Conservation (phyloP, 2,329 filamentous ascomycete species). For the Epicoccum nigrum region DNA sequence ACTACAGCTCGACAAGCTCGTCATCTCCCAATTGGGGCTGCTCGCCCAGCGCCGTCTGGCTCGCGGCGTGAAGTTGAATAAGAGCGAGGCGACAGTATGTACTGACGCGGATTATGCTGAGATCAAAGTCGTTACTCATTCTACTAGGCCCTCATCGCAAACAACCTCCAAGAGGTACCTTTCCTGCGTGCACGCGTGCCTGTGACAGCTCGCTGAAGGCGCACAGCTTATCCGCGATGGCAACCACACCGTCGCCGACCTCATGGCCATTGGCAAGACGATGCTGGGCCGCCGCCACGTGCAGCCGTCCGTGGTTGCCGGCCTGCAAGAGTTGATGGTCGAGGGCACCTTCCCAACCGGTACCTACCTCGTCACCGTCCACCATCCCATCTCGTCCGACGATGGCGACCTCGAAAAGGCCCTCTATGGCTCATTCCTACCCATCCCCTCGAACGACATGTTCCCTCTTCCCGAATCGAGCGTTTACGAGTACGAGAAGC, state of each 20-base stretch:
- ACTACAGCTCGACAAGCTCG: constrained; percentile 88
- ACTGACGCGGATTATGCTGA: not conserved
- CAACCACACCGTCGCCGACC: constrained; percentile 85
- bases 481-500: constrained; percentile 70
- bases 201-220: constrained; percentile 29
- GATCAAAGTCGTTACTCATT: not conserved
- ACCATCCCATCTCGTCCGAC: constrained; percentile 84
- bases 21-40: constrained; percentile 85
- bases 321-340: constrained; percentile 84
- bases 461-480: constrained; percentile 70
- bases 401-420: constrained; percentile 87
- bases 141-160: constrained; percentile 76
- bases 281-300: constrained; percentile 96
- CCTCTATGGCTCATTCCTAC: constrained; percentile 89
- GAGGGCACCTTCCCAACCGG: constrained; percentile 92
- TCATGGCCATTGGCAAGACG: constrained; percentile 88
- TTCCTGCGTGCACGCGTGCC: constrained; percentile 9
- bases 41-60: constrained; percentile 88
- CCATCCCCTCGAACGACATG: constrained; percentile 70
- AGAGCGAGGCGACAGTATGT: constrained; percentile 80
- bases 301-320: constrained; percentile 77
- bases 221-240: constrained; percentile 89
- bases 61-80: constrained; percentile 85
- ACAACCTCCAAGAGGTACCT: constrained; percentile 81
- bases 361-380: constrained; percentile 93